Base-by-base conservation (phyloP, 2,329 filamentous ascomycete species). In the Scleromitrula shiraiana region DNA sequence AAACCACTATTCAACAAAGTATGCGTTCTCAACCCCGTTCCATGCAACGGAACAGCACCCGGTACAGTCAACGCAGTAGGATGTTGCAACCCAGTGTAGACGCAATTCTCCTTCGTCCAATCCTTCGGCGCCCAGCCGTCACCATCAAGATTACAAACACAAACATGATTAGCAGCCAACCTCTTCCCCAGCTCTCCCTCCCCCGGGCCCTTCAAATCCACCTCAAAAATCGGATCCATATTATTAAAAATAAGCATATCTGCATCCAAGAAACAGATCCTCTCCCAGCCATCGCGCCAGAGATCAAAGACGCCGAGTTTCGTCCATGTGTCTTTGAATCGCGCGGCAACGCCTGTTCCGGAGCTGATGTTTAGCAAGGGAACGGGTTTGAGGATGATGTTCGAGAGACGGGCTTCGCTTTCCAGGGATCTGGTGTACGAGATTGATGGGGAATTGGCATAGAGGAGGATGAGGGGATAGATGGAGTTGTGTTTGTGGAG, bases 241-340 rank as follows among this genome's bases (percentile, higher is more conserved):
- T 93, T 91, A 57, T 73, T 73, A 52, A 82, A 68, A 5, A 88
- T 79, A 30, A 94, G 70, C 86, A 94, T 94, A 69, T 95, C 88
- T 57, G 83, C 83, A 68, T 95, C 88, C 40, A 95, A 74, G 66
- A 87, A 84, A 23, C 91, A 83, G 26, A 94, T 76, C 38, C 86
- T 78, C 24, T 81, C 73, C 67, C 88, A 94, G 8, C 46, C 48
- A 63, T 88, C 78, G 20, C 73, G 74, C 22, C 52, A 24, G 17
- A 94, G 72, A 7, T 77, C 79, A 64, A 93, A 95, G 7, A 83
- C 80, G 15, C 81, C 77, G 15, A 95, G 77, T 68, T 94, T 95
- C 66, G 77, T 87, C 87, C 88, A 95, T 70, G 83, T 88, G 65
- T 93, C 86, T 66, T 85, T 82, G 72, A 94, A 94, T 57, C 88